Evolutionary conservation across 2,329 filamentous ascomycete species (phyloP).

Genomic region (Microcyclosporella mali): DNA sequence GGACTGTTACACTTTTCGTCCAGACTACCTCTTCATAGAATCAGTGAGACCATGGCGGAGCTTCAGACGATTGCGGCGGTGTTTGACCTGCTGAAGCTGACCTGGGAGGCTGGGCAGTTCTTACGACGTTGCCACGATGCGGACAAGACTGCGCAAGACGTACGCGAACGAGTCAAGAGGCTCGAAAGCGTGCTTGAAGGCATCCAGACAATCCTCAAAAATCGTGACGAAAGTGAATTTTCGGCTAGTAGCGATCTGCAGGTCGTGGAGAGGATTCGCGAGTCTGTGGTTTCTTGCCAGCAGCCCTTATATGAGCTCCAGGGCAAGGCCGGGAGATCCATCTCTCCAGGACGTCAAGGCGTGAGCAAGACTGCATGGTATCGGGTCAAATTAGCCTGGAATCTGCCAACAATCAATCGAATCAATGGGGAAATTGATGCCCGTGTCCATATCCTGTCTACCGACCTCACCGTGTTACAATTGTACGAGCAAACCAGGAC

Average conservation of each 20-base stretch:
- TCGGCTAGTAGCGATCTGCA: conserved; percentile 4
- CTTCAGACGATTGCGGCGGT: conserved; percentile 17
- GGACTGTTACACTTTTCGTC: background rate
- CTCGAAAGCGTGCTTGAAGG: conserved; percentile 14
- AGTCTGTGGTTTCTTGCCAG: background rate
- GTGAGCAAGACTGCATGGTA: too few relatives aligned
- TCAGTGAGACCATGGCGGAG: conserved; percentile 10
- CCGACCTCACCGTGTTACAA: conserved; percentile 15
- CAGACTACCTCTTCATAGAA: background rate
- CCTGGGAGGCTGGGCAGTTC: conserved; percentile 13
- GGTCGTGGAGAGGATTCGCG: conserved; percentile 3
- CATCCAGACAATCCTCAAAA: conserved; percentile 11
- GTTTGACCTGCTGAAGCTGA: conserved; percentile 15
- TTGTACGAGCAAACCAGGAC: conserved; percentile 17
- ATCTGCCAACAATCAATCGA: conserved; percentile 12
- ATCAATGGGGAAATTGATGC: conserved; percentile 20
- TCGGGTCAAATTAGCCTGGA: conserved; percentile 8
- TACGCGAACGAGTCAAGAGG: conserved; percentile 12
- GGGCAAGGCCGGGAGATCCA: too few relatives aligned
- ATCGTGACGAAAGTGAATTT: conserved; percentile 4
- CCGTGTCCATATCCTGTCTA: conserved; percentile 15
- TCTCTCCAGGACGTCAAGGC: too few relatives aligned
- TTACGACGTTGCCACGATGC: conserved; percentile 19
- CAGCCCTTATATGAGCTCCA: conserved; percentile 1
- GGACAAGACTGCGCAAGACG: conserved; percentile 17